Evolutionary conservation across 495 filamentous ascomycete genomes (phyloP).

Genomic region (Trypethelium eluteriae): DNA sequence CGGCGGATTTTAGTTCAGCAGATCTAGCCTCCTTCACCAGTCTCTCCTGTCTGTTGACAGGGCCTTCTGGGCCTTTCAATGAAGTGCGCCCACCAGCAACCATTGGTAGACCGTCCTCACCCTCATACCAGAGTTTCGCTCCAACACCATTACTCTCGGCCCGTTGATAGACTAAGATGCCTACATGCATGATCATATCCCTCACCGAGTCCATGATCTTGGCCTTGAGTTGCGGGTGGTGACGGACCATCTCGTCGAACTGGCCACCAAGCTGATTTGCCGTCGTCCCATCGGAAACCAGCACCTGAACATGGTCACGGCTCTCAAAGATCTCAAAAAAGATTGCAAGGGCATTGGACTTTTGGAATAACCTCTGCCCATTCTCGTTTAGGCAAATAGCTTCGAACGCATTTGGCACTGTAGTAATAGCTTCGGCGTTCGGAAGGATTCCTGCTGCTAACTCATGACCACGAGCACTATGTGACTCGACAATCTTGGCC

Average conservation of each 20-base stretch:
- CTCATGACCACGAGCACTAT: constrained; percentile 4
- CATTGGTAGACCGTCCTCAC: constrained; percentile 42
- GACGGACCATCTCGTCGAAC: constrained; percentile 90
- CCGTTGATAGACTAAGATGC: constrained; percentile 58
- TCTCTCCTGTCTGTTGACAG: neutral
- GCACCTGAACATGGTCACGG: constrained; percentile 73
- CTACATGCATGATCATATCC: constrained; percentile 74
- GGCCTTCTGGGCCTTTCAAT: neutral
- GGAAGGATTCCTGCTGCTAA: constrained; percentile 73
- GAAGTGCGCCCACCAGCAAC: constrained; percentile 43
- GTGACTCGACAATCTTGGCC: neutral
- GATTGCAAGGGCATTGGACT: constrained; percentile 68
- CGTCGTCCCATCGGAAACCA: constrained; percentile 65
- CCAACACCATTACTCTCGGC: constrained; percentile 63
- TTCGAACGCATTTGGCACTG: constrained; percentile 78
- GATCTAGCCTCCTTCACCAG: neutral
- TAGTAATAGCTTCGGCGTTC: constrained; percentile 73
- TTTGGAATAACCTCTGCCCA: constrained; percentile 84
- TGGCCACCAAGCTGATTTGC: constrained; percentile 61
- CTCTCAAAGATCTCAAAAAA: constrained; percentile 96
- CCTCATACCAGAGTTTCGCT: constrained; percentile 64
- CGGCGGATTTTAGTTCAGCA: neutral
- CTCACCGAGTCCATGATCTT: constrained; percentile 72
- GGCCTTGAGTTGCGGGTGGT: constrained; percentile 76
- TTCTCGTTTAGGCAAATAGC: constrained; percentile 85